These are phyloP conservation scores for Penicillium sp. DNA, from an alignment of 2,329 filamentous ascomycete genomes.

Conservation along the genomic window DNA sequence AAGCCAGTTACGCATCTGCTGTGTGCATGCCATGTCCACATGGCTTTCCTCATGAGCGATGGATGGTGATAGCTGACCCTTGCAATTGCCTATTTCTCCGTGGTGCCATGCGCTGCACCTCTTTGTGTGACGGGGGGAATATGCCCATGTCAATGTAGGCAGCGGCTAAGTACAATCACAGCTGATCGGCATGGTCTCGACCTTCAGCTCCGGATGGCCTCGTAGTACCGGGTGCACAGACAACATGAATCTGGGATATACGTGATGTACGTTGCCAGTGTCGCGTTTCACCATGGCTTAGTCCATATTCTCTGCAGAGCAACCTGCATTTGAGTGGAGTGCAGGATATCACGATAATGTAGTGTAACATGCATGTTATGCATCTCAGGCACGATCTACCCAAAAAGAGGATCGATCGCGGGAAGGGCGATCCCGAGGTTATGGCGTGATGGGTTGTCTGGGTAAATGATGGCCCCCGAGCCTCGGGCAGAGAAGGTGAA, in stretches of 20 bases:
- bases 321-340: background rate
- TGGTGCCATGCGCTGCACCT: background rate
- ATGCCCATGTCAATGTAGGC: background rate
- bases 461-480: conserved; percentile 12
- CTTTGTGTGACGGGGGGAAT: background rate
- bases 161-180: background rate
- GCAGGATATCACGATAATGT: background rate
- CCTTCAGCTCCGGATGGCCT: background rate
- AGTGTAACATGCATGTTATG: conserved; percentile 17
- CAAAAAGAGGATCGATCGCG: conserved; percentile 14
- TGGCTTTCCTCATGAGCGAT: background rate
- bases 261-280: background rate
- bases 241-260: background rate
- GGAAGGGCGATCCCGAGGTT: conserved; percentile 20
- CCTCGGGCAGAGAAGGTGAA: background rate
- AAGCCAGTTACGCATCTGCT: background rate
- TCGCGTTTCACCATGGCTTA: background rate
- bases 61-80: background rate
- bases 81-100: background rate
- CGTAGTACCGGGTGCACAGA: background rate
- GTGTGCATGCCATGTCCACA: conserved; percentile 6
- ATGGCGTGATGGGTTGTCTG: conserved; percentile 21
- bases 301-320: background rate
- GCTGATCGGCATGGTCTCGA: background rate
- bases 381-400: conserved; percentile 14